Base-by-base conservation (phyloP, 768 basidiomycete species). In the Boletellus ananiceps region DNA sequence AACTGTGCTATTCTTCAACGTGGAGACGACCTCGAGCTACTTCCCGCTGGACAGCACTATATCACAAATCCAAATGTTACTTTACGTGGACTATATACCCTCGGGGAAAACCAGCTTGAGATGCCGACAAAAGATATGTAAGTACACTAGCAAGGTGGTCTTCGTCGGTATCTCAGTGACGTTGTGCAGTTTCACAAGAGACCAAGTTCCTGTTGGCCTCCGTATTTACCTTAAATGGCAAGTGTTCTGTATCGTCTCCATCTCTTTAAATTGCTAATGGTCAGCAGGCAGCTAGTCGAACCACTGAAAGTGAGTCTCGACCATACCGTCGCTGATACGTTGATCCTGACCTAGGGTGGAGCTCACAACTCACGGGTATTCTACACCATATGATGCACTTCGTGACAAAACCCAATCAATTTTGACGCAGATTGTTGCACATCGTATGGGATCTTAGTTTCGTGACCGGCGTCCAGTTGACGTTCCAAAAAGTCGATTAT, bases 71-170 rank as follows among this genome's bases (percentile, higher is more conserved):
- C 89, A 4, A 88, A 83, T 49, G 83, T 91, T 40, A 90, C 88
- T 2, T 69, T 91, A 5, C 84, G 88, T 48, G 87, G 87, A 3
- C 57, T 91, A 16, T 91, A 81, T 65, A 88, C 89, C 1, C 76
- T 86, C 2, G 88, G 88, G 25, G 89, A 91, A 64, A 88, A 86
- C 57, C 88, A 91, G 64, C 64, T 88, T 25, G 88, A 90, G 63
- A 86, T 90, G 84, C 88, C 88, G 3, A 90, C 88, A 8, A 90
- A 90, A 67, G 87, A 89, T 56, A 89, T 89, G 86, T 85, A 57
- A 57, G 84, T 69, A 12, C 34, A 44, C 4, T 12, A 16, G 13
- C 8, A 7, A 38, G 16, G 13, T 14, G 39, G 9, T 35, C 21
- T 2, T 8, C 19, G 38, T 16, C 3, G 1, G 13, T 36, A 8